Conservation (phyloP, 768 basidiomycete genomes). For the Boletus subcaerulescens region DNA sequence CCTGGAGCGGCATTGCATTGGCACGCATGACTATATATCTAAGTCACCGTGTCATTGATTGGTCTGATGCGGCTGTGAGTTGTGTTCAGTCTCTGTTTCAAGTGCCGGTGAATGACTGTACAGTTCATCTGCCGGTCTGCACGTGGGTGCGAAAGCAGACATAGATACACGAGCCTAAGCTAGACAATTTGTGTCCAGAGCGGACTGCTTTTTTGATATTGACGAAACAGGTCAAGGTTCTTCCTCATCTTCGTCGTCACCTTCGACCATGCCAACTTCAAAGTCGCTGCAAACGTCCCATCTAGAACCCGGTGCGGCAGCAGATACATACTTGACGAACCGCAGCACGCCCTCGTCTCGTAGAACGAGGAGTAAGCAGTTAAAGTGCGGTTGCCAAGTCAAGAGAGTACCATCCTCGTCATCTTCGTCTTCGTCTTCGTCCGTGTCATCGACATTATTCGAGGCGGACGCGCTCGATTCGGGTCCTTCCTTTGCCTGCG, state of each 20-base stretch:
- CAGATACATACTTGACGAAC: conserved; percentile 94
- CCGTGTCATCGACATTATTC: background rate
- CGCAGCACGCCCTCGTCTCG: conserved; percentile 91
- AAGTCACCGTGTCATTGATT: conserved; percentile 39
- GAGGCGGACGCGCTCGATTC: conserved; percentile 16
- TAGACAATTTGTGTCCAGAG: background rate
- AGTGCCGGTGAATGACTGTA: too few species aligned
- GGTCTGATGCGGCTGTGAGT: too few species aligned
- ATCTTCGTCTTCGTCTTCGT: conserved; percentile 40
- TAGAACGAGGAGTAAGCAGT: conserved; percentile 82
- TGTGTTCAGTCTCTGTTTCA: too few species aligned
- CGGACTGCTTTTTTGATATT: background rate
- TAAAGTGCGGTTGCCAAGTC: conserved; percentile 87
- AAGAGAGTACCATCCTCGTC: conserved; percentile 75
- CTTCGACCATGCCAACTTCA: conserved; percentile 79
- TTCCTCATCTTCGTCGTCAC: conserved; percentile 39
- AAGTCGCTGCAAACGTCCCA: conserved; percentile 96
- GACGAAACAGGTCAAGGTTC: conserved; percentile 1
- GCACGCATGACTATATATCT: too few species aligned
- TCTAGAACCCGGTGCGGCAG: conserved; percentile 82
- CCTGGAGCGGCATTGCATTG: too few species aligned
- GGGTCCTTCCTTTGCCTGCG: conserved; percentile 17
- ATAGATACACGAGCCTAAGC: too few species aligned
- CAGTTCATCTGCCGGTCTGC: too few species aligned
- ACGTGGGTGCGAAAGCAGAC: too few species aligned